Evolutionary conservation across 2,329 filamentous ascomycete genomes (phyloP), one percentile per base, ranked within the genome.

Genomic region (Furcasterigmium furcatum): DNA sequence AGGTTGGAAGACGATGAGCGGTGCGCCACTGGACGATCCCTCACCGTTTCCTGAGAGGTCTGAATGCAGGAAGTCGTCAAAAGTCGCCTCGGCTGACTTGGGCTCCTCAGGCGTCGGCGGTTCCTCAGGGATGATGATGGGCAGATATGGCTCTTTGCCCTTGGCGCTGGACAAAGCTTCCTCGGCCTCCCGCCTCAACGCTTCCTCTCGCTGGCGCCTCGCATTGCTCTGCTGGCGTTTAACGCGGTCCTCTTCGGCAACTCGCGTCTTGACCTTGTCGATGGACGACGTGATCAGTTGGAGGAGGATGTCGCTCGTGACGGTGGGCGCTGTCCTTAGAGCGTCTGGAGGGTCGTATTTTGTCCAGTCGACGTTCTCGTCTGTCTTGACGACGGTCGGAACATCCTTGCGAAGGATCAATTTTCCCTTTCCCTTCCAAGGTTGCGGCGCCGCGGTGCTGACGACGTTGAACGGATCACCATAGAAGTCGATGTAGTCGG

Each of bases 281-380:
- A 80, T 65, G 3, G 77, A 77, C 2, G 65, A 55, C 13, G 59
- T 52, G 9, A 79, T 53, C 14, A 80, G 53, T 7, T 67, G 60
- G 4, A 60, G 51, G 2, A 79, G 58, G 8, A 71, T 58, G 4
- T 70, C 63, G 3, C 70, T 68, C 0, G 64, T 64, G 43, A 65
- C 53, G 30, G 67, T 65, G 14, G 67, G 62, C 1, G 62, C 54
- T 24, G 67, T 61, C 5, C 47, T 59, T 7, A 81, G 56, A 1
- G 64, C 67, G 10, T 56, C 52, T 0, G 77, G 77, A 4, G 74
- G 73, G 3, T 68, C 64, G 50, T 74, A 77, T 42, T 65, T 58
- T 30, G 61, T 66, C 72, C 76, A 79, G 53, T 75, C 68, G 27
- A 68, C 59, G 3, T 60, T 51, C 4, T 51, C 46, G 14, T 63